phyloP scores from a whole-genome alignment of 2,329 filamentous ascomycete species.

The Chaetomium sp. region DNA sequence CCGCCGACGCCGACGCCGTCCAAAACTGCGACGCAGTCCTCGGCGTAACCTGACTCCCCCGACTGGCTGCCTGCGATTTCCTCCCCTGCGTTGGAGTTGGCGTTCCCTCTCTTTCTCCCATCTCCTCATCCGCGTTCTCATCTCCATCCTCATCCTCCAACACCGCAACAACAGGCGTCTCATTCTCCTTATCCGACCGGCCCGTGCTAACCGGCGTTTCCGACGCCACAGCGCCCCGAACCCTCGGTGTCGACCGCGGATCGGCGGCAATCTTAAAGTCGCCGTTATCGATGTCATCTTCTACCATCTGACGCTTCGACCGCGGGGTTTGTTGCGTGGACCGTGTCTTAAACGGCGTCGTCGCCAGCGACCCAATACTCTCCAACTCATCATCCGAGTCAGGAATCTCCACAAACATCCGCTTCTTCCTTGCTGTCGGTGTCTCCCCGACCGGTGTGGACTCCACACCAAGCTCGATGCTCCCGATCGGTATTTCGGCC shows the following conservation, averaged over 20 bases:
- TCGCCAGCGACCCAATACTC: slow-evolving; percentile 19
- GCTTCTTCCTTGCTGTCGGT: slow-evolving; percentile 11
- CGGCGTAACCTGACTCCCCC: slow-evolving; percentile 1
- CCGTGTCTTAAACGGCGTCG: slow-evolving; percentile 19
- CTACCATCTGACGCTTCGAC: not conserved
- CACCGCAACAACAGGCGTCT: not conserved
- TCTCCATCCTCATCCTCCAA: slow-evolving; percentile 4
- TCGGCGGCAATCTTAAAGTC: slow-evolving; percentile 3
- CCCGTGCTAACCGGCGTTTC: slow-evolving; percentile 5
- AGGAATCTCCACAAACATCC: slow-evolving; percentile 35
- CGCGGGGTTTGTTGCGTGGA: slow-evolving; percentile 9
- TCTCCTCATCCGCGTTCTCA: not conserved
- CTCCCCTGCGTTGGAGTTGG: slow-evolving; percentile 10
- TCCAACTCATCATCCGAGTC: slow-evolving; percentile 44
- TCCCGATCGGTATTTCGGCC: slow-evolving; percentile 18
- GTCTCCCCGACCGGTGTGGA: slow-evolving; percentile 5
- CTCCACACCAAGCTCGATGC: slow-evolving; percentile 2
- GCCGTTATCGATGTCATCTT: not conserved
- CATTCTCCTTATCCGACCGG: slow-evolving; percentile 19
- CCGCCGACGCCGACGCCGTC: not conserved
- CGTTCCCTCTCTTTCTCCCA: slow-evolving; percentile 1
- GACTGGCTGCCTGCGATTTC: slow-evolving; percentile 1
- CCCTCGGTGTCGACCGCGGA: not conserved
- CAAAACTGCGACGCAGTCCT: slow-evolving; percentile 10
- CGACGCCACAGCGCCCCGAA: not conserved